phyloP scores from a whole-genome alignment of 2,329 filamentous ascomycete genomes.

The Cryphonectria parasitica region DNA sequence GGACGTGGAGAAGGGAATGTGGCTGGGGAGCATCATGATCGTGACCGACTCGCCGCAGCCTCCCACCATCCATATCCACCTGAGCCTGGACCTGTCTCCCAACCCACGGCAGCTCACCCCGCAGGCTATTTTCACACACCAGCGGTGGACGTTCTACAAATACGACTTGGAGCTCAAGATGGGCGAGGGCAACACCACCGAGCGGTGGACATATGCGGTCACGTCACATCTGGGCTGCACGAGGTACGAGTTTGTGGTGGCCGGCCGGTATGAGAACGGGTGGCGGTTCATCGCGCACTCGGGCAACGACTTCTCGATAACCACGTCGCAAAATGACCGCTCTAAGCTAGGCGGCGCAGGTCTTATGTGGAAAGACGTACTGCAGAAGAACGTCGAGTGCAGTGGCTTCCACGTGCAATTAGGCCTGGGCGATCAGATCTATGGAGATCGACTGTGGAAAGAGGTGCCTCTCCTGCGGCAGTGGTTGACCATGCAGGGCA shows the following conservation, averaged over 20 bases:
- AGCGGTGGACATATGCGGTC: constrained; percentile 96
- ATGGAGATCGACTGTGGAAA: constrained; percentile 93
- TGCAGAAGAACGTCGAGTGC: constrained; percentile 96
- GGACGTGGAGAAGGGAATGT: constrained; percentile 87
- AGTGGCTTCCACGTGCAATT: constrained; percentile 95
- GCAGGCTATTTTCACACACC: constrained; percentile 83
- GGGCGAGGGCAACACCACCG: constrained; percentile 76
- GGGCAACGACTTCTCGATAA: constrained; percentile 91
- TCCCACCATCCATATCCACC: constrained; percentile 93
- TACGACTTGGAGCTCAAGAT: constrained; percentile 91
- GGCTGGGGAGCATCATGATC: constrained; percentile 92
- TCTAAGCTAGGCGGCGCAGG: constrained; percentile 85
- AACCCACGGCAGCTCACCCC: constrained; percentile 87
- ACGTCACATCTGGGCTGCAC: constrained; percentile 97
- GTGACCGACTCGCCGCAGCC: constrained; percentile 90
- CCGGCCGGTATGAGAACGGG: constrained; percentile 83
- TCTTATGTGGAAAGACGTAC: constrained; percentile 98
- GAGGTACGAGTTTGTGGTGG: constrained; percentile 96
- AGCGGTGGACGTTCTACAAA: constrained; percentile 93
- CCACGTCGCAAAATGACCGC: constrained; percentile 84
- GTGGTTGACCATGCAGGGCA: constrained; percentile 90
- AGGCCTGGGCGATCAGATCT: constrained; percentile 91
- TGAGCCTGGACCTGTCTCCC: constrained; percentile 86
- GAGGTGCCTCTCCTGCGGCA: constrained; percentile 92
- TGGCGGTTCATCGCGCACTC: constrained; percentile 98